Evolutionary conservation across 2,329 filamentous ascomycete species (phyloP).

Genomic region (Aureobasidium uvarum): DNA sequence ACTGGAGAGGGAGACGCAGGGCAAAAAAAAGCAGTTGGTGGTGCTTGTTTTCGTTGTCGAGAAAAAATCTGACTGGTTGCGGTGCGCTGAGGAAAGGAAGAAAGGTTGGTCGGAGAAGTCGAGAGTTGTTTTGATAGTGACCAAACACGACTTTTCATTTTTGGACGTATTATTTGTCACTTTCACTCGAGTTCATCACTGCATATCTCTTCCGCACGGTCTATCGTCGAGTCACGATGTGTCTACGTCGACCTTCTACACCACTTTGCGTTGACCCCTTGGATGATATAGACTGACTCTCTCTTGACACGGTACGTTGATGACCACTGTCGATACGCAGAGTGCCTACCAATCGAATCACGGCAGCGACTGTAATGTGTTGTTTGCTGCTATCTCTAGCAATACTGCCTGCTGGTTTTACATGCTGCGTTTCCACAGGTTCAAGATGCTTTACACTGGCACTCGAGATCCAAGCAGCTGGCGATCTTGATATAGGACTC

Average conservation of each 20-base stretch:
- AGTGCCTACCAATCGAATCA: background rate
- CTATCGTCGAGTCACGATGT: background rate
- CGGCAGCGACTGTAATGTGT: background rate
- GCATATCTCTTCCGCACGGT: background rate
- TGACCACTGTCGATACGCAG: background rate
- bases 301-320: background rate
- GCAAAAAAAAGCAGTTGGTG: conserved; percentile 15
- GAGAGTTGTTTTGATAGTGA: conserved; percentile 17
- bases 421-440: background rate
- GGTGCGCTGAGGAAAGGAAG: conserved; percentile 11
- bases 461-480: background rate
- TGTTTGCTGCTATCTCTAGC: conserved; percentile 7
- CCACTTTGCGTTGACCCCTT: background rate
- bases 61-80: conserved; percentile 12
- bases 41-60: conserved; percentile 18
- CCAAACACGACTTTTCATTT: background rate
- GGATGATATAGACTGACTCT: background rate
- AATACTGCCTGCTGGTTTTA: background rate
- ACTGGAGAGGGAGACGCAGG: background rate
- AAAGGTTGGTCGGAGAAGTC: background rate
- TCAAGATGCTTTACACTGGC: no score
- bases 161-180: background rate
- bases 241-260: background rate
- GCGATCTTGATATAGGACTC: background rate
- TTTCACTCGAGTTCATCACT: conserved; percentile 1